Evolutionary conservation across 2,329 filamentous ascomycete genomes (phyloP).

Genomic region (Monosporascus sp.): DNA sequence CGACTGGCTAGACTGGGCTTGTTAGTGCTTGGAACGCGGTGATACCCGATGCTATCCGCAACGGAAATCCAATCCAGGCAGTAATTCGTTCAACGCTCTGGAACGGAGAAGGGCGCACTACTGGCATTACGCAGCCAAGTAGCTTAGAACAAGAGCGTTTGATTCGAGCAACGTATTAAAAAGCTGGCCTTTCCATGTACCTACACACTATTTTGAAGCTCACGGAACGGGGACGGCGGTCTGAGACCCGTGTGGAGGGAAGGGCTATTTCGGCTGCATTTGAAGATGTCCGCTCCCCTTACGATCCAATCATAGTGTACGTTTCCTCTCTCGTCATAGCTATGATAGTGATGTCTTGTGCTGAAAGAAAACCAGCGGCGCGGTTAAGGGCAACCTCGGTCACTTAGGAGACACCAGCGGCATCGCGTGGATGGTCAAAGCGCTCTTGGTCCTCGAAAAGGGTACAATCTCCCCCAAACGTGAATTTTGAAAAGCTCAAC

Average conservation of each 20-base stretch:
- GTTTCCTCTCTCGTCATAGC: background rate
- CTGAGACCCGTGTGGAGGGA: conserved; percentile 23
- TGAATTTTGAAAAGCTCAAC: conserved; percentile 25
- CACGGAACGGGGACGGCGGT: conserved; percentile 22
- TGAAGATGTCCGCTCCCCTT: background rate
- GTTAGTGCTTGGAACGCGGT: background rate
- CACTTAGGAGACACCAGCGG: conserved; percentile 22
- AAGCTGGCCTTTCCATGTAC: conserved; percentile 23
- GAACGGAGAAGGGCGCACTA: conserved; percentile 38
- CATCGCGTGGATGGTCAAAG: conserved; percentile 19
- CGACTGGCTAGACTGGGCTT: conserved; percentile 2
- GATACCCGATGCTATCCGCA: conserved; percentile 34
- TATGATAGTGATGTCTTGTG: too few relatives aligned
- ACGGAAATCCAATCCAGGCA: conserved; percentile 32
- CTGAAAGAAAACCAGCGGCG: conserved; percentile 4
- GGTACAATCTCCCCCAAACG: conserved; percentile 23
- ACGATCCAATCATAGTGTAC: background rate
- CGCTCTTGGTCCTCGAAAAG: conserved; percentile 13
- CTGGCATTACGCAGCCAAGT: conserved; percentile 42
- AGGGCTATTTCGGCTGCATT: conserved; percentile 14
- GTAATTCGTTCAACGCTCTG: conserved; percentile 32
- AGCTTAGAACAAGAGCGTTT: conserved; percentile 28
- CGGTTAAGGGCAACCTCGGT: conserved; percentile 23
- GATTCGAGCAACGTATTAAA: conserved; percentile 28
- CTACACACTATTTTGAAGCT: conserved; percentile 21